Percentiles rank a stretch among this genome's conserved stretches.
phyloP scores from a whole-genome alignment of 2,329 filamentous ascomycete species.

The Aspergillus quadricinctus region DNA sequence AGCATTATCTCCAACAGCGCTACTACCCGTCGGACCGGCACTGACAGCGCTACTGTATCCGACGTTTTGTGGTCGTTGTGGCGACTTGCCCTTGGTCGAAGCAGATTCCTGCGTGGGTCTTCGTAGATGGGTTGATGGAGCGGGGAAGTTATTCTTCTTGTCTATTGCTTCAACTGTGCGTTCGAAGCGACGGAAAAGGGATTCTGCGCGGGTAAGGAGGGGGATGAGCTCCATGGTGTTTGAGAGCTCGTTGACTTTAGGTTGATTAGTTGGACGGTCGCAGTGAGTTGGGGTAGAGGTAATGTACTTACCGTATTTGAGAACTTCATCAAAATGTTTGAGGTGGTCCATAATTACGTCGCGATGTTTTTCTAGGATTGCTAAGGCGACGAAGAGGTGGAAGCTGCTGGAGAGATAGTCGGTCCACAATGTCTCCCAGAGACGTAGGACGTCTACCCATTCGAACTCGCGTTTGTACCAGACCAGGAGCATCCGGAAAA shows the following conservation, averaged over 20 bases:
- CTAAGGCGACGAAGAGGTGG: slow-evolving; percentile 88
- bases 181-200: slow-evolving; percentile 82
- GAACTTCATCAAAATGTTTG: slow-evolving; percentile 89
- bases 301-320: slow-evolving; percentile 76
- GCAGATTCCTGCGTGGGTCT: slow-evolving; percentile 30
- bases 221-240: slow-evolving; percentile 86
- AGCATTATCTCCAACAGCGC: neutral
- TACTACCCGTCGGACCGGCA: slow-evolving; percentile 1
- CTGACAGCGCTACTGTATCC: slow-evolving; percentile 24
- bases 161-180: slow-evolving; percentile 86
- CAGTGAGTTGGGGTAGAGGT: neutral
- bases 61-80: slow-evolving; percentile 15
- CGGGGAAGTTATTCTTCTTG: slow-evolving; percentile 81
- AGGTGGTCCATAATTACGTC: slow-evolving; percentile 94
- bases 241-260: slow-evolving; percentile 84
- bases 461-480: slow-evolving; percentile 98
- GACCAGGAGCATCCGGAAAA: slow-evolving; percentile 97
- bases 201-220: slow-evolving; percentile 81
- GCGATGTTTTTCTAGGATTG: slow-evolving; percentile 93
- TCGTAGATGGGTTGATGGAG: slow-evolving; percentile 46
- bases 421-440: slow-evolving; percentile 95
- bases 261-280: neutral
- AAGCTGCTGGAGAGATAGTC: slow-evolving; percentile 86
- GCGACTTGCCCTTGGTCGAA: slow-evolving; percentile 29
- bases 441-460: slow-evolving; percentile 77